Evolutionary conservation across 2,329 filamentous ascomycete species (phyloP).

Genomic region (Fusarium sp.): DNA sequence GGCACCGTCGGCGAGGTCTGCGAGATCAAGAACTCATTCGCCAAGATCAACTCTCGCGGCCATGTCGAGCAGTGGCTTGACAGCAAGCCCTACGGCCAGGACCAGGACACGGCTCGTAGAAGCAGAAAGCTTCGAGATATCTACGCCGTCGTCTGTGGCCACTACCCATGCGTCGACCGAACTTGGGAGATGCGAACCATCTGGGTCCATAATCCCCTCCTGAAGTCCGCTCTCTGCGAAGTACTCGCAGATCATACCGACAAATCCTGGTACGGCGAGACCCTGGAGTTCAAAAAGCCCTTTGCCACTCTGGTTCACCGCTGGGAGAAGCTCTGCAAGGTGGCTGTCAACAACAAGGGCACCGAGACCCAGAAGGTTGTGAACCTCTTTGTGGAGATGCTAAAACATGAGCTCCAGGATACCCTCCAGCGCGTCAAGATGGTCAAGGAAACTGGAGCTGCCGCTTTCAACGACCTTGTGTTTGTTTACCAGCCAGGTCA

Average conservation of each 20-base stretch:
- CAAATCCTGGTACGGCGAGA: not conserved
- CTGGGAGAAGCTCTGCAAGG: not conserved
- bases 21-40: not conserved
- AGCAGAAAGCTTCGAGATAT: not conserved
- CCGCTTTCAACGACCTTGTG: not conserved
- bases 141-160: not conserved
- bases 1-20: not conserved
- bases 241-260: not conserved
- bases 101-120: not conserved
- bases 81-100: not conserved
- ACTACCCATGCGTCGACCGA: not conserved
- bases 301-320: conserved; percentile 11
- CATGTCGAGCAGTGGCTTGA: not conserved
- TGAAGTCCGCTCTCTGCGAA: not conserved
- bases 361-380: not conserved
- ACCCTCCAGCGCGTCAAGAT: not conserved
- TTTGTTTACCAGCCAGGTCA: conserved; percentile 9
- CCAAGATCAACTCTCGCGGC: accelerated
- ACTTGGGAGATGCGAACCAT: conserved; percentile 5
- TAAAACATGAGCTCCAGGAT: not conserved
- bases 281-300: not conserved
- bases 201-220: conserved; percentile 6
- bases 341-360: not conserved
- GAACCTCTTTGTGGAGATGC: not conserved
- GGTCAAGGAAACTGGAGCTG: not conserved